Evolutionary conservation across 2,329 filamentous ascomycete species (phyloP).

Genomic region (Lachnellula willkommii): DNA sequence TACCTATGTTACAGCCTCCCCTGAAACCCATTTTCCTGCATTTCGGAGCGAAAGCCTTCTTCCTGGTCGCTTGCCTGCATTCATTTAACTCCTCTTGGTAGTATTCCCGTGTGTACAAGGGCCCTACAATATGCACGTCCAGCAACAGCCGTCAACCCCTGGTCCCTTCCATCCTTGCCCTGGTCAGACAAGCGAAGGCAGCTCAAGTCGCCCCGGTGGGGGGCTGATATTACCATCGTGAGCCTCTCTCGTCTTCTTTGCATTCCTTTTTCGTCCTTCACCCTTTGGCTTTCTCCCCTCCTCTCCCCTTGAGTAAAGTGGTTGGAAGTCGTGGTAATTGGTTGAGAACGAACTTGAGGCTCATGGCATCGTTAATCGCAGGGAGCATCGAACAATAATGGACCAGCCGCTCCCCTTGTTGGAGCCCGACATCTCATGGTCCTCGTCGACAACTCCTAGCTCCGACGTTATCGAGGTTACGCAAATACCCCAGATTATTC

Average conservation of each 20-base stretch:
- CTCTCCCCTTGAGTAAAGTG: neutral
- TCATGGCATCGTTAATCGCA: slow-evolving; percentile 5
- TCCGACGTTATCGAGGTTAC: slow-evolving; percentile 25
- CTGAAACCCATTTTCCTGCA: slow-evolving; percentile 14
- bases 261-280: slow-evolving; percentile 1
- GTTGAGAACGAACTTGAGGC: neutral
- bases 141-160: slow-evolving; percentile 14
- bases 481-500: slow-evolving; percentile 8
- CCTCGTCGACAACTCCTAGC: slow-evolving; percentile 18
- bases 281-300: neutral
- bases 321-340: slow-evolving; percentile 9
- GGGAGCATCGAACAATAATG: slow-evolving; percentile 12
- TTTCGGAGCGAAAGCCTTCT: slow-evolving; percentile 14
- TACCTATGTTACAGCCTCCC: slow-evolving; percentile 8
- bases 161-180: slow-evolving; percentile 2
- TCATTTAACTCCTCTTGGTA: slow-evolving; percentile 8
- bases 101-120: slow-evolving; percentile 10
- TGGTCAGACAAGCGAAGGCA: slow-evolving; percentile 15
- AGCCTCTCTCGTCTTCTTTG: slow-evolving; percentile 15
- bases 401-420: slow-evolving; percentile 13
- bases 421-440: slow-evolving; percentile 18
- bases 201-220: slow-evolving; percentile 7
- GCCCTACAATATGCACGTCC: slow-evolving; percentile 15
- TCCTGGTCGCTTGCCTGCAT: slow-evolving; percentile 1
- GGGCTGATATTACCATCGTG: slow-evolving; percentile 20